These are phyloP conservation scores for Lecanicillium sp. DNA, from an alignment of 2,329 filamentous ascomycete species.

Conservation along the genomic window DNA sequence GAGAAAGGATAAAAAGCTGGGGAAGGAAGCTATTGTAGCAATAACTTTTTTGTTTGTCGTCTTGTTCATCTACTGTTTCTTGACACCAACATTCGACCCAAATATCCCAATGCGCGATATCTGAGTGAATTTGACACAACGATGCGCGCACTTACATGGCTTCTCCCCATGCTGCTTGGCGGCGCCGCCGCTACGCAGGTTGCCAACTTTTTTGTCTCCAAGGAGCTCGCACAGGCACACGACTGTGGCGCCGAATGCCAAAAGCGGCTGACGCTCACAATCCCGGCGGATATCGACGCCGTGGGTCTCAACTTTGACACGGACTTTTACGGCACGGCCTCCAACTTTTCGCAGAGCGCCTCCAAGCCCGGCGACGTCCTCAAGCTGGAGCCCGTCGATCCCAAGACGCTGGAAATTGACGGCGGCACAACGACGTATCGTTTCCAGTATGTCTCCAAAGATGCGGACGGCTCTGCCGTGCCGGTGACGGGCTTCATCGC, in stretches of 20 bases:
- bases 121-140: too few relatives aligned
- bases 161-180: background rate
- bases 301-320: conserved; percentile 13
- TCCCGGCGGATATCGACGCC: conserved; percentile 15
- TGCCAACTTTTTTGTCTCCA: conserved; percentile 9
- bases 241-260: conserved; percentile 13
- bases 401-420: conserved; percentile 9
- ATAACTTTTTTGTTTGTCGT: too few relatives aligned
- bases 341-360: conserved; percentile 14
- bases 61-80: too few relatives aligned
- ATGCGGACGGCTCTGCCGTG: conserved; percentile 13
- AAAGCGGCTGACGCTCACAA: conserved; percentile 10
- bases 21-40: too few relatives aligned
- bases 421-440: conserved; percentile 14
- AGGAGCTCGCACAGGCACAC: conserved; percentile 3
- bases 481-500: conserved; percentile 17
- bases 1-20: too few relatives aligned
- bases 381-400: conserved; percentile 16
- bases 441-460: conserved; percentile 18
- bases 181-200: background rate
- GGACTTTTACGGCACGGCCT: conserved; percentile 14
- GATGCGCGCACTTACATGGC: background rate
- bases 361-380: conserved; percentile 16
- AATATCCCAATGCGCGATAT: too few relatives aligned
- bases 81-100: too few relatives aligned